A percentile compares a stretch with the other conserved stretches of the same genome.
Conservation (phyloP, 1,284 basidiomycete genomes). For the Papiliotrema nemorosa region DNA sequence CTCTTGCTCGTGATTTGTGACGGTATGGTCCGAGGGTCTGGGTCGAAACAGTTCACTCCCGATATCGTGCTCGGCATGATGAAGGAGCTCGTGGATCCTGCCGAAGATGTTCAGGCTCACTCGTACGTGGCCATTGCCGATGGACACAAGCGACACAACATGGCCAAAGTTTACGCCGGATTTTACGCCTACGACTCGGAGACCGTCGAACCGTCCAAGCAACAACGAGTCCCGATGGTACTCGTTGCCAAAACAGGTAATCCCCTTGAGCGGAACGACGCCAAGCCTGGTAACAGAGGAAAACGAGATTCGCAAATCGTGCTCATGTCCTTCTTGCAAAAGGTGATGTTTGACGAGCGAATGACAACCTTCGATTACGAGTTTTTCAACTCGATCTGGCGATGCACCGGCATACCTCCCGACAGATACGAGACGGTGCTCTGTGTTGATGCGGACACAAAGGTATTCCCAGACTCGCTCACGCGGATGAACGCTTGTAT, state of each 20-base stretch:
- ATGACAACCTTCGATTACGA: constrained; percentile 99
- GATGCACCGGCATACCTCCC: constrained; percentile 89
- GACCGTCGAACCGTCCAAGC: constrained; percentile 88
- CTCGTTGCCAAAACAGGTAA: constrained; percentile 94
- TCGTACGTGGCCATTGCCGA: constrained; percentile 99
- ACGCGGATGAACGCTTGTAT: constrained; percentile 90
- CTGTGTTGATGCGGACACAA: constrained; percentile 98
- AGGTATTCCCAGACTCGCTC: constrained; percentile 91
- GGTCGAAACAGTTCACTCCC: constrained; percentile 81
- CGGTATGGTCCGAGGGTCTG: constrained; percentile 95
- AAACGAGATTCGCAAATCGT: constrained; percentile 98
- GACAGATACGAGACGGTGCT: constrained; percentile 94
- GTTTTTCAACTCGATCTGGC: constrained; percentile 96
- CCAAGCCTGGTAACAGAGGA: constrained; percentile 96
- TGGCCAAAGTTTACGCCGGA: constrained; percentile 97
- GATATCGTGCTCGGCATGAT: constrained; percentile 97
- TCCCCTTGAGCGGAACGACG: constrained; percentile 76
- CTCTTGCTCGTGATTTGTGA: constrained; percentile 93
- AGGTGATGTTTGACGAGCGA: constrained; percentile 98
- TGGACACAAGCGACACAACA: constrained; percentile 98
- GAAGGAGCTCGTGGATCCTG: constrained; percentile 85
- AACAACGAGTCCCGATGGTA: constrained; percentile 93
- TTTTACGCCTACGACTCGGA: constrained; percentile 95
- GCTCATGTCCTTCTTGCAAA: constrained; percentile 95
- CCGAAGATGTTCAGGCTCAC: constrained; percentile 84